Evolutionary conservation across 2,329 filamentous ascomycete species (phyloP), one percentile per base, ranked within the genome.

Genomic region (Phoma sp.): DNA sequence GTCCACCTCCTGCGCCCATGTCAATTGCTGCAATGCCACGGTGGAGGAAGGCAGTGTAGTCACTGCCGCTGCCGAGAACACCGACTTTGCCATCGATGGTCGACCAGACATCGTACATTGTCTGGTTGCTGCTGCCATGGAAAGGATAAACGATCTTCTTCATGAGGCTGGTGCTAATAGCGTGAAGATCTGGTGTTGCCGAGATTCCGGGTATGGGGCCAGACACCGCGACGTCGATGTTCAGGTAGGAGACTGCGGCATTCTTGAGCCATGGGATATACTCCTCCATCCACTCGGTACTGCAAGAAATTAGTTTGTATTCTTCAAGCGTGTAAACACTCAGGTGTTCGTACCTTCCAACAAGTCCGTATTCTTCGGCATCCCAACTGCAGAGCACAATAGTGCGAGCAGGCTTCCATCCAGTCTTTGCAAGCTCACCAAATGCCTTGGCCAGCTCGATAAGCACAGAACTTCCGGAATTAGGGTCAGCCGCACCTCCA

Each of bases 401-500:
- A 0, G 79, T 84, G 4, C 81, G 74, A 25, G 74, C 73, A 2
- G 81, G 81, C 59, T 81, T 80, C 81, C 81, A 83, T 1, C 81
- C 81, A 5, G 75, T 76, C 21, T 75, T 73, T 5, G 79, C 61
- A 0, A 83, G 73, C 20, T 76, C 76, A 3, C 79, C 77, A 47
- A 83, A 81, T 0, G 80, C 80, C 45, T 78, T 81, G 3, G 78
- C 75, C 4, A 83, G 65, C 49, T 83, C 81, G 23, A 82, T 74
- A 26, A 83, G 66, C 3, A 82, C 74, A 1, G 80, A 78, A 2
- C 76, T 78, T 1, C 81, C 81, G 9, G 77, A 80, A 36, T 83
- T 83, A 1, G 81, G 81, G 46, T 84, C 81, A 0, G 77, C 78
- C 1, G 81, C 81, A 3, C 81, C 81, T 5, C 81, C 81, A 21